Base-by-base conservation (phyloP, 768 basidiomycete species). In the Leccinum subgranulosum region DNA sequence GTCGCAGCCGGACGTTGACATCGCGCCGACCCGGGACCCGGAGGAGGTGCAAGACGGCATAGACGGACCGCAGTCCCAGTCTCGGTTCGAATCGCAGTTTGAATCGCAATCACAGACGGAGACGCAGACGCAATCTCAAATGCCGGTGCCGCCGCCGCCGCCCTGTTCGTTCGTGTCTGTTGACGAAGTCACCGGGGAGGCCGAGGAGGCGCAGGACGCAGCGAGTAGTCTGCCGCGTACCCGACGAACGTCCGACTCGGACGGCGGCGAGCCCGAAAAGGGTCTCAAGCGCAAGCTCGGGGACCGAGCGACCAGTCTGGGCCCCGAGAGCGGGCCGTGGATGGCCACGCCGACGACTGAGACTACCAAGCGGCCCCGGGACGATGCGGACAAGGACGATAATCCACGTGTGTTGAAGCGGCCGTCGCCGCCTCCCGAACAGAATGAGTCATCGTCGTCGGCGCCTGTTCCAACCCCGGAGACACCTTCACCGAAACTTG, bases 391-490 rank as follows among this genome's bases (percentile, higher is more conserved):
- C 64, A 75, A 77, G 60, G 85, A 85, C 63, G 82, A 79, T 45
- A 87, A 88, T 65, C 84, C 86, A 17, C 79, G 82, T 41, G 81
- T 82, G 50, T 69, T 74, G 3, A 85, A 84, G 65, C 74, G 84
- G 58, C 84, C 81, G 3, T 83, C 88, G 11, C 89, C 89, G 17
- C 87, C 88, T 28, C 89, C 87, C 1, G 85, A 87, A 56, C 74
- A 76, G 41, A 54, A 64, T 19, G 67, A 74, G 21, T 66, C 62
- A 41, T 49, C 49, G 5, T 46, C 63, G 36, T 36, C 60, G 3
- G 54, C 55, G 7, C 47, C 59, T 15, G 47, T 15, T 17, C 54
- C 56, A 28, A 34, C 17, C 4, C 54, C 63, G 27, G 55, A 67
- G 66, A 43, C 75, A 0, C 73, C 77, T 5, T 62, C 75, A 54